Base-by-base conservation (phyloP, 2,329 filamentous ascomycete genomes). In the Talaromyces albobiverticillius region DNA sequence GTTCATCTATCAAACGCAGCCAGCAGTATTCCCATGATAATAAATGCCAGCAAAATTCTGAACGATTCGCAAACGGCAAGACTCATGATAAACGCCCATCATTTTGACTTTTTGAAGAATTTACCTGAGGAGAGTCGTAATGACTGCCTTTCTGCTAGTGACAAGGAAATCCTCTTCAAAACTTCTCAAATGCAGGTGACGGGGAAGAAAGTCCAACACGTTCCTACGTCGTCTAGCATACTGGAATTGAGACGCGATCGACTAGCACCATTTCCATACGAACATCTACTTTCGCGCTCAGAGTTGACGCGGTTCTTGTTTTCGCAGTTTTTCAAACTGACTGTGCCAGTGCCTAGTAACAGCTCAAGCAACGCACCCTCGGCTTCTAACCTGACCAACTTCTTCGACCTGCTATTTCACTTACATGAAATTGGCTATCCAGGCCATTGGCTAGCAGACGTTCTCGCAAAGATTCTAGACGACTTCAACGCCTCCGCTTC, bases 361-460 rank as follows among this genome's bases (percentile, higher is more conserved):
- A 25, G 29, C 23, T 26, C 22, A 6, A 8, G 10, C 10, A 4
- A 7, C 18, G 31, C 22, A 38, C 29, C 40, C 22, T 47, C 40
- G 4, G 29, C 46, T 11, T 50, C 38, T 11, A 54, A 54, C 13
- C 23, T 57, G 42, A 38, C 46, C 11, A 38, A 46, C 50, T 57
- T 57, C 51, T 57, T 57, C 46, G 36, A 36, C 26, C 32, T 57
- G n/a, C 46, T 57, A 9, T 42, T 54, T 46, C 55, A 57, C 29
- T 38, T 57, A 22, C 55, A 57, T 31, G 52, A 53, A 10, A 49
- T 54, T 11, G 55, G 55, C 22, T 57, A 57, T 25, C 55, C 55
- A 29, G 40, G 51, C 14, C 55, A 57, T 29, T 57, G 55, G 55
- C 51, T 57, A n/a, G 51, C 55, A 25, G 55, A 57, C 23, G 42